Conservation (phyloP, 306 rosid species). For the Delonix regia region DNA sequence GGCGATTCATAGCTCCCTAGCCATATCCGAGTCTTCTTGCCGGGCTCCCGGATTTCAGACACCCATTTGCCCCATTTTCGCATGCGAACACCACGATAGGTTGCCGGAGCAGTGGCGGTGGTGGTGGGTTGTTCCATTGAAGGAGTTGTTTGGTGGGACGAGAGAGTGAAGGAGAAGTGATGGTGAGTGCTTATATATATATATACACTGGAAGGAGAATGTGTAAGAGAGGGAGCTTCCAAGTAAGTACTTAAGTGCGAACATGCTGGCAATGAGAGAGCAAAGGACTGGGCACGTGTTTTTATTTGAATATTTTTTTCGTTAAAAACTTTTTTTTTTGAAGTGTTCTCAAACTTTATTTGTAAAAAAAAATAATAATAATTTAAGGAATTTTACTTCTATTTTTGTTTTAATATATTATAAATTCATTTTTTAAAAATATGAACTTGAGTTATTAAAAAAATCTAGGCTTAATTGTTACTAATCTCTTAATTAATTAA, state of each 20-base stretch:
- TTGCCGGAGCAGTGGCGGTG: not conserved
- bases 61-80: slow-evolving; percentile 98
- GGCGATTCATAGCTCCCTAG: slow-evolving; percentile 78
- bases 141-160: not conserved
- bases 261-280: slow-evolving; percentile 16
- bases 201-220: not conserved
- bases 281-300: not conserved
- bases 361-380: no score
- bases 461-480: no score
- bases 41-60: slow-evolving; percentile 86
- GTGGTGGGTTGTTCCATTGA: not conserved
- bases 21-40: slow-evolving; percentile 84
- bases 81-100: slow-evolving; percentile 73
- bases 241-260: not conserved
- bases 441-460: no score
- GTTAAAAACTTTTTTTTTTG: no score
- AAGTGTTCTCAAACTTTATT: no score
- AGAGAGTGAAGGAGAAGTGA: not conserved
- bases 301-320: not conserved
- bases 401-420: no score
- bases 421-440: no score
- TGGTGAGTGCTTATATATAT: not conserved
- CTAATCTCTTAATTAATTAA: no score
- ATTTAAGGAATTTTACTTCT: no score
- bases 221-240: slow-evolving; percentile 10